These are phyloP conservation scores for Prunella vulgaris DNA, from an alignment of 257 asterid species.

Conservation along the genomic window DNA sequence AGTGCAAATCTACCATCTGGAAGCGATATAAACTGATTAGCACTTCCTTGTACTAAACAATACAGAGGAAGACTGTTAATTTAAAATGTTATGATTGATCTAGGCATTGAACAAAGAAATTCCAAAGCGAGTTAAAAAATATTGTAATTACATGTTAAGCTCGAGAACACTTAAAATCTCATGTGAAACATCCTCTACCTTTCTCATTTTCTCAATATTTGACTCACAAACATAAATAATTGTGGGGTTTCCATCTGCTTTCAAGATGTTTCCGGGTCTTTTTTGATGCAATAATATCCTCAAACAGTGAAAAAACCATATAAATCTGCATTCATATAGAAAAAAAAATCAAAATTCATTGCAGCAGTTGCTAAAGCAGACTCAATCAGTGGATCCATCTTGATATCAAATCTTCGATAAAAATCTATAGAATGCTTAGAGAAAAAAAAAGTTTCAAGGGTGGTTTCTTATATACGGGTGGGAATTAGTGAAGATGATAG, in stretches of 20 bases:
- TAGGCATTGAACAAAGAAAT: too few species aligned
- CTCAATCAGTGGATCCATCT: constrained; percentile 94
- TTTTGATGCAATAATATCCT: constrained; percentile 11
- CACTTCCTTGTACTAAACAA: constrained; percentile 93
- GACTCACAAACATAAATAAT: constrained; percentile 91
- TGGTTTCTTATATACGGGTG: constrained; percentile 13
- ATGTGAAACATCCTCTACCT: constrained; percentile 84
- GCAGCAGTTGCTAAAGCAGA: constrained; percentile 95
- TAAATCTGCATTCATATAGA: constrained; percentile 58
- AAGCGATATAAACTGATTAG: constrained; percentile 56
- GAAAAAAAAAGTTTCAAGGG: background rate
- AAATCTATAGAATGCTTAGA: too few species aligned
- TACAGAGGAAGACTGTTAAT: constrained; percentile 21
- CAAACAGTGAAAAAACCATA: constrained; percentile 7
- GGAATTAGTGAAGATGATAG: background rate
- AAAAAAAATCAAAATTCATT: constrained; percentile 95
- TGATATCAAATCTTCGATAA: constrained; percentile 90
- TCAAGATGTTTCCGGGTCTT: constrained; percentile 15
- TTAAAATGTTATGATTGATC: constrained; percentile 2
- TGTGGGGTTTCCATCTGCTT: constrained; percentile 89
- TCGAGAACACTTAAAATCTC: constrained; percentile 97
- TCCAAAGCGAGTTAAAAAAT: too few species aligned
- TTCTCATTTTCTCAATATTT: constrained; percentile 83
- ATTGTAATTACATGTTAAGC: constrained; percentile 73
- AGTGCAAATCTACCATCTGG: constrained; percentile 97